Base-by-base conservation (phyloP, 2,329 filamentous ascomycete genomes). In the Phialophora tarda region DNA sequence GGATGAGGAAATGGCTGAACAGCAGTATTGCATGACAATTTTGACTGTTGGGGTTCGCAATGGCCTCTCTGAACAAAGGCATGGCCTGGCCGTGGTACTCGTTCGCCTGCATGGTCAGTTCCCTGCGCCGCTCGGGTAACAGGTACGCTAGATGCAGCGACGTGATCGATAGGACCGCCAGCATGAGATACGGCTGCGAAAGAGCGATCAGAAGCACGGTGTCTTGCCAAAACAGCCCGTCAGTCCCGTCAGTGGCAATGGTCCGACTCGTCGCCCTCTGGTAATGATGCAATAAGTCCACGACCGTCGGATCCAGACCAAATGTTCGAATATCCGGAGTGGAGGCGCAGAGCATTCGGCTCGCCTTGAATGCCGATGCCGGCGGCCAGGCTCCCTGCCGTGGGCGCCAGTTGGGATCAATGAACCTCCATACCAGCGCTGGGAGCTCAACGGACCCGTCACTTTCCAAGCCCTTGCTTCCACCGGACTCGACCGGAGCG, bases 41-140 rank as follows among this genome's bases (percentile, higher is more conserved):
- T 23, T 34, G 54, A n/a, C 30, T 38, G 28, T n/a, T 59, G 0
- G 61, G 54, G n/a, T 59, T 32, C 24, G 54, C 61, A 5, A 74
- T 57, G 44, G 71, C 73, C 24, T 60, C 30, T 11, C 71, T 67
- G 56, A 69, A 73, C 11, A 59, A 56, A 8, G 71, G 69, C 74
- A 79, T 14, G 70, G 77, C 66, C 55, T 74, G 6, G 69, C 72
- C 62, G 58, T 73, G 68, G 61, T 71, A 71, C 21, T 55, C 14
- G 56, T 59, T 63, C 50, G 72, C 64, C 34, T 63, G 62, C 30
- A 74, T 51, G 21, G 70, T 66, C 41, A 71, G 71, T 23, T 63
- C 60, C 6, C 66, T 51, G 10, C 63, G 61, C 26, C 70, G 59
- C 4, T 53, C 4, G 2, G 69, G 73, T 7, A 75, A 62, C n/a